Percentiles rank a stretch among this genome's conserved stretches.
Evolutionary conservation across 1,139 yeast species (phyloP).

Genomic region (Ogataea hybrid): DNA sequence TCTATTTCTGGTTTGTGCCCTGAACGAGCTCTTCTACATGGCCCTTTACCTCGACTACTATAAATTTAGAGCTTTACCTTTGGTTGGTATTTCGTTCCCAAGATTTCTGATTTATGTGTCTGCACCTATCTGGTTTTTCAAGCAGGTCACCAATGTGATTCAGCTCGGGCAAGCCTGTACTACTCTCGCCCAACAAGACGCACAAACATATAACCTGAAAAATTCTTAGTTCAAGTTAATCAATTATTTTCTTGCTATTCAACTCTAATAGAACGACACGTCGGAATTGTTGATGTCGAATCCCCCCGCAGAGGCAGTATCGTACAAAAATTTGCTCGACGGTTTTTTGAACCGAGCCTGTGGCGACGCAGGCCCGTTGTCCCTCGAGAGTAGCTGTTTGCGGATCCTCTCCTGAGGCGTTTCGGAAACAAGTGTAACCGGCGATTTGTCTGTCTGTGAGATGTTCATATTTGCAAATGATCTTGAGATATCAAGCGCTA

Average conservation of each 20-base stretch:
- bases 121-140: constrained; percentile 86
- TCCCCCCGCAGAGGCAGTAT: constrained; percentile 12
- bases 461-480: constrained; percentile 28
- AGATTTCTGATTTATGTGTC: constrained; percentile 63
- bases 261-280: constrained; percentile 15
- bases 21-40: constrained; percentile 89
- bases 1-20: constrained; percentile 83
- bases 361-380: constrained; percentile 6
- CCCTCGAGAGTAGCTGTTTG: constrained; percentile 10
- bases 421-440: not conserved
- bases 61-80: constrained; percentile 38
- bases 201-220: constrained; percentile 46
- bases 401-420: constrained; percentile 16
- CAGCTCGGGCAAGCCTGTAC: constrained; percentile 87
- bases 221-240: constrained; percentile 2
- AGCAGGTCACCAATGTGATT: constrained; percentile 86
- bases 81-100: constrained; percentile 57
- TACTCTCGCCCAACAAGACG: constrained; percentile 77
- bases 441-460: constrained; percentile 7
- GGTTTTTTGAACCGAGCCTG: constrained; percentile 12
- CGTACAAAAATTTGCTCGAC: constrained; percentile 22
- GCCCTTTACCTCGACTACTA: constrained; percentile 80
- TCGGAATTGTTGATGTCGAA: constrained; percentile 11
- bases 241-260: not conserved
- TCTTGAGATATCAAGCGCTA: constrained; percentile 25